phyloP scores from a whole-genome alignment of 768 basidiomycete genomes.

The Fistulinella prunicolor region DNA sequence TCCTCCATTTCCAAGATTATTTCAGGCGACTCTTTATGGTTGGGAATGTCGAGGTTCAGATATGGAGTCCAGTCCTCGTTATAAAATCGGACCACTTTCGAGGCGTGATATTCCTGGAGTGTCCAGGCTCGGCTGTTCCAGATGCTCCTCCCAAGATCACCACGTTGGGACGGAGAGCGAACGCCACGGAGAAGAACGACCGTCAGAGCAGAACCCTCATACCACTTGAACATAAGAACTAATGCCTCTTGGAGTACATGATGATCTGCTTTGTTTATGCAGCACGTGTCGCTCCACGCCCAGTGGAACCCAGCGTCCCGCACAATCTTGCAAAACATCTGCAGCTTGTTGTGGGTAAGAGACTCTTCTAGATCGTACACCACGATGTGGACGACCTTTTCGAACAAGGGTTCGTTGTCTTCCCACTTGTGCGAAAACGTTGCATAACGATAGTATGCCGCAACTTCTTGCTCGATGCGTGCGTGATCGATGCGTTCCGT shows the following conservation, averaged over 20 bases:
- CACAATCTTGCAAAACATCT: background rate
- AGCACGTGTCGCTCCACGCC: constrained; percentile 12
- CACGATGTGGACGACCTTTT: background rate
- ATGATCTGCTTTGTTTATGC: background rate
- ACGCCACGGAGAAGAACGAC: constrained; percentile 2
- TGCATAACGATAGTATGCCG: background rate
- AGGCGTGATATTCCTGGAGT: constrained; percentile 14
- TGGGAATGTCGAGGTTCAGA: background rate
- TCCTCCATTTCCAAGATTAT: background rate
- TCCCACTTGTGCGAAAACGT: background rate
- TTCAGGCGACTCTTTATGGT: background rate
- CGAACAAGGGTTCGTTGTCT: background rate
- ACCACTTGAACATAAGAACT: background rate
- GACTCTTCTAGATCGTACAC: background rate
- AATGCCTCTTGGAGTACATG: background rate
- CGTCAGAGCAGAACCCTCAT: background rate
- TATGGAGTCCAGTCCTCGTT: constrained; percentile 10
- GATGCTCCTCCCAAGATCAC: background rate
- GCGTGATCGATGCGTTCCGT: background rate
- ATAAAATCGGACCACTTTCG: constrained; percentile 12
- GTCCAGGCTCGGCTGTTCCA: constrained; percentile 5
- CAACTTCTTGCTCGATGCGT: constrained; percentile 2
- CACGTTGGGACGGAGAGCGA: background rate
- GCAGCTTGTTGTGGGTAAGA: background rate
- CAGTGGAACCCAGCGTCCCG: constrained; percentile 1